These are phyloP conservation scores for Russula sp. DNA, from an alignment of 768 basidiomycete species.

Conservation along the genomic window DNA sequence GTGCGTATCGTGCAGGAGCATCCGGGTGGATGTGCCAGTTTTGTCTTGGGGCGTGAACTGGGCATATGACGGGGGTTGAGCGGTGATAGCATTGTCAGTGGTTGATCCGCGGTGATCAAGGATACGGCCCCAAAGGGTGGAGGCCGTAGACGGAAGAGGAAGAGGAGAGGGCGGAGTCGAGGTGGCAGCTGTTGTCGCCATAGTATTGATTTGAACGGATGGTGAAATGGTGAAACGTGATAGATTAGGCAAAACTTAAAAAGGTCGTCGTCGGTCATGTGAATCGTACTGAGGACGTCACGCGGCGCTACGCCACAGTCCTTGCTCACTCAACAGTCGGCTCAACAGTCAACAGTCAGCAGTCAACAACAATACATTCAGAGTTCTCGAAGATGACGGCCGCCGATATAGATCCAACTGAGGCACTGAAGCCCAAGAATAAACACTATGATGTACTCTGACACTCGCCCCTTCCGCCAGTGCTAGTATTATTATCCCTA, in stretches of 20 bases:
- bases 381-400: not conserved
- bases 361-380: not conserved
- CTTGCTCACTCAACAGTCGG: not conserved
- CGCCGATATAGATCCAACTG: not conserved
- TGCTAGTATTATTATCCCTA: not conserved
- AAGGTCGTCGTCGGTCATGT: not conserved
- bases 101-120: slow-evolving; percentile 44
- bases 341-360: not conserved
- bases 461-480: not conserved
- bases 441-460: slow-evolving; percentile 6
- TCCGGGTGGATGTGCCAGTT: slow-evolving; percentile 64
- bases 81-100: slow-evolving; percentile 26
- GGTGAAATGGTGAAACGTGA: too few relatives aligned
- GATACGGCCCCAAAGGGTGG: slow-evolving; percentile 53
- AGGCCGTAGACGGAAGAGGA: slow-evolving; percentile 30
- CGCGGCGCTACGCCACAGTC: not conserved
- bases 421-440: not conserved
- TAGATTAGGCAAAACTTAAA: too few relatives aligned
- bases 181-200: slow-evolving; percentile 11
- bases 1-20: slow-evolving; percentile 72
- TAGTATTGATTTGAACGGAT: not conserved
- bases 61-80: slow-evolving; percentile 42
- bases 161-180: slow-evolving; percentile 16
- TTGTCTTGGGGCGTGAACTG: slow-evolving; percentile 54
- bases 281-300: not conserved